Conservation (phyloP, 2,329 filamentous ascomycete species). For the Cercospora sp. region DNA sequence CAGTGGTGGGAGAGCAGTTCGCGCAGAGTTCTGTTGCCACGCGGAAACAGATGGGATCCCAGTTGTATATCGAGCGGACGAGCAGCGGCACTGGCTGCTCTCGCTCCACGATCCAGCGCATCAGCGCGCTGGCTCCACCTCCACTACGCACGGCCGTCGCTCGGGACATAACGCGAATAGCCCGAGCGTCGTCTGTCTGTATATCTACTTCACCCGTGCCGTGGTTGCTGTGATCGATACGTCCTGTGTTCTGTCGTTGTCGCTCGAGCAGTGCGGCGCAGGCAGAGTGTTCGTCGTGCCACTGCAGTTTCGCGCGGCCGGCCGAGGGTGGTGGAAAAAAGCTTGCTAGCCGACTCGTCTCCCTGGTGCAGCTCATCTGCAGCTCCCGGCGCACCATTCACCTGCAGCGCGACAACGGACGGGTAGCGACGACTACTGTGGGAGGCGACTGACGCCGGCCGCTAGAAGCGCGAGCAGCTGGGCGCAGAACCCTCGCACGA, state of each 20-base stretch:
- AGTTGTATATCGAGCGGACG: neutral
- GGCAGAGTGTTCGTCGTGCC: neutral
- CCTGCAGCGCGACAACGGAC: slow-evolving; percentile 8
- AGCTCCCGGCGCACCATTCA: slow-evolving; percentile 12
- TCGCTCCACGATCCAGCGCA: slow-evolving; percentile 4
- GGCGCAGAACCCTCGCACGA: neutral
- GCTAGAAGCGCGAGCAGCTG: neutral
- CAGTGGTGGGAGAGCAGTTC: neutral
- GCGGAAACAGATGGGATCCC: slow-evolving; percentile 7
- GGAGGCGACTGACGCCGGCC: slow-evolving; percentile 9
- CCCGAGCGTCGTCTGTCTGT: neutral
- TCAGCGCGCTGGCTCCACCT: neutral
- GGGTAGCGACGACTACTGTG: neutral
- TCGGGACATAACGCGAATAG: neutral
- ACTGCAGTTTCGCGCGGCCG: neutral
- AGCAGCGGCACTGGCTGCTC: neutral
- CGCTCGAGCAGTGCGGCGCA: neutral
- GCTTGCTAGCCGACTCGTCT: slow-evolving; percentile 15
- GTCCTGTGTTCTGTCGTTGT: neutral
- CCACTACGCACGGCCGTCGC: neutral
- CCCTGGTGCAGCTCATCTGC: neutral
- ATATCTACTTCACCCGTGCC: neutral
- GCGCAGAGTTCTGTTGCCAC: slow-evolving; percentile 7
- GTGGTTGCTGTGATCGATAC: neutral
- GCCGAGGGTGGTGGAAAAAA: slow-evolving; percentile 5